Conservation (phyloP, 148 eudicot genomes). For the Dianthus caryophyllus region DNA sequence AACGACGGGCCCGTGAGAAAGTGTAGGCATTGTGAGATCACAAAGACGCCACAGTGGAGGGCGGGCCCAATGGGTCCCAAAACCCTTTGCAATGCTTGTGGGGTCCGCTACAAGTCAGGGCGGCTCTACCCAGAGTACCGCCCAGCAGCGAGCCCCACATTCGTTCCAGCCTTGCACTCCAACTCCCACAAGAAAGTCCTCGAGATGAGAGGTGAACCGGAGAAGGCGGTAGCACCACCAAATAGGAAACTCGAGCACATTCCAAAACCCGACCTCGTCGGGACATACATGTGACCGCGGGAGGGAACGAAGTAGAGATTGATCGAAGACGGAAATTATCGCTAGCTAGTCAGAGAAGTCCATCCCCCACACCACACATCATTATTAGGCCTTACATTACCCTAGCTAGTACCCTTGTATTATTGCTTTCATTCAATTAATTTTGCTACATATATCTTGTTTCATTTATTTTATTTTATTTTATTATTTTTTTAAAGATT, state of each 20-base stretch:
- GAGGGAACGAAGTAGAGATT: slow-evolving; percentile 6
- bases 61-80: slow-evolving; percentile 92
- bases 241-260: slow-evolving; percentile 30
- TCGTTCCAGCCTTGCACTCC: slow-evolving; percentile 71
- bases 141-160: slow-evolving; percentile 95
- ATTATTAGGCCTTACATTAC: slow-evolving; percentile 10
- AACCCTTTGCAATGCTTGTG: slow-evolving; percentile 92
- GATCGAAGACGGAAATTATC: not conserved
- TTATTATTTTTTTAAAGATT: slow-evolving; percentile 17
- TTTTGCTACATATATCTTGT: slow-evolving; percentile 26
- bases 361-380: too few relatives aligned
- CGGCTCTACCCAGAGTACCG: slow-evolving; percentile 92
- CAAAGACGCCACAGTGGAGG: slow-evolving; percentile 96
- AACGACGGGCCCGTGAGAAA: slow-evolving; percentile 40
- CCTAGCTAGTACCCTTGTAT: slow-evolving; percentile 14
- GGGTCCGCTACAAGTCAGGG: slow-evolving; percentile 85
- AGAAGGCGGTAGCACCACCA: not conserved
- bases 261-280: slow-evolving; percentile 27
- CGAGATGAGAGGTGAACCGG: slow-evolving; percentile 59
- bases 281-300: slow-evolving; percentile 24
- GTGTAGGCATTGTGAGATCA: slow-evolving; percentile 89
- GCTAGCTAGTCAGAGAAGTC: slow-evolving; percentile 5
- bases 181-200: slow-evolving; percentile 94
- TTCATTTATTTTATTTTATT: slow-evolving; percentile 30
- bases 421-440: slow-evolving; percentile 18